Evolutionary conservation across 768 basidiomycete genomes (phyloP).

Genomic region (Phylloporus sp.): DNA sequence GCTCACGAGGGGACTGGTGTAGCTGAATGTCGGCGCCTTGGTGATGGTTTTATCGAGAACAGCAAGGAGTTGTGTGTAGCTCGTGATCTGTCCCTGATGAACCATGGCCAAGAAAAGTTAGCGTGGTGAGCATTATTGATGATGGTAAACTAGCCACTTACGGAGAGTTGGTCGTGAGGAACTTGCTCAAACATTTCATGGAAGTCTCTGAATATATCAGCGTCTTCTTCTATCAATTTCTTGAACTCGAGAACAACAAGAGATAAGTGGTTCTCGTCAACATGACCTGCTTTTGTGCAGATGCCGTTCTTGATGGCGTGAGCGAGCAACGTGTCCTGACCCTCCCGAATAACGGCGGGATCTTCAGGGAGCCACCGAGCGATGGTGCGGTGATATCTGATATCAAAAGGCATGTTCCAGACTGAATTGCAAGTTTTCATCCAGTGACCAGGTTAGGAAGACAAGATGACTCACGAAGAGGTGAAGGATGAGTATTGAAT

Average conservation of each 20-base stretch:
- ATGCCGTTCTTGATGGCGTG: slow-evolving; percentile 20
- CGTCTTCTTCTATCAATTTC: slow-evolving; percentile 21
- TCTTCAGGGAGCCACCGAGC: slow-evolving; percentile 20
- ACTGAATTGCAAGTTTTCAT: slow-evolving; percentile 1
- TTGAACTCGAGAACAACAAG: slow-evolving; percentile 20
- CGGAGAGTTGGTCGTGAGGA: slow-evolving; percentile 2
- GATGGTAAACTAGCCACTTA: not conserved
- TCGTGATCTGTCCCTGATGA: not conserved
- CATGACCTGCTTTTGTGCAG: not conserved
- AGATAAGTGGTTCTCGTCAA: slow-evolving; percentile 10
- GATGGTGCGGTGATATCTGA: slow-evolving; percentile 20
- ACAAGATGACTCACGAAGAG: slow-evolving; percentile 2
- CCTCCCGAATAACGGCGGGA: slow-evolving; percentile 6
- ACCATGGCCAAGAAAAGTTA: not conserved
- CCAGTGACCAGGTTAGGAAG: not conserved
- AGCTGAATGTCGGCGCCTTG: slow-evolving; percentile 13
- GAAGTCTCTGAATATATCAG: slow-evolving; percentile 18
- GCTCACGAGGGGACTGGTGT: slow-evolving; percentile 22
- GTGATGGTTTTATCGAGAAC: slow-evolving; percentile 15
- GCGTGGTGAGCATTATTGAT: not conserved
- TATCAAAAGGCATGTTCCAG: slow-evolving; percentile 10
- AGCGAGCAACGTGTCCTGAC: slow-evolving; percentile 26
- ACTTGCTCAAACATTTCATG: slow-evolving; percentile 24
- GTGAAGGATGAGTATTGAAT: not conserved
- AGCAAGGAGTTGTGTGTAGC: slow-evolving; percentile 27